Evolutionary conservation across 495 filamentous ascomycete species (phyloP), one percentile per base, ranked within the genome.

Genomic region (Podospora didyma): DNA sequence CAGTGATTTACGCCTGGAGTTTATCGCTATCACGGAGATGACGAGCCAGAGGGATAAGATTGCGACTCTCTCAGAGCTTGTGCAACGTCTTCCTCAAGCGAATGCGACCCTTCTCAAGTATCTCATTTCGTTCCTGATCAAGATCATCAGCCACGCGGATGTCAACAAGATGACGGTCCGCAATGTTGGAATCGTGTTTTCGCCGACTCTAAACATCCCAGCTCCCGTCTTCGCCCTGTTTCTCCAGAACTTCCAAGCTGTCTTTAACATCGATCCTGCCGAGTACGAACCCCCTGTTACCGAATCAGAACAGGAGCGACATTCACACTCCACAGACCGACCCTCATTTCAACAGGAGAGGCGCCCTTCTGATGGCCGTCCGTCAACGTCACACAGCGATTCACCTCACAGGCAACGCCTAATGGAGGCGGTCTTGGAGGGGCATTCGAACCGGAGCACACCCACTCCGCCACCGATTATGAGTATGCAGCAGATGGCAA

Each of bases 141-240:
- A 85, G 61, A 90, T 97, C 61, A 88, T 96, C 59, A 89, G 91
- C 66, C 89, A 97, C 60, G 81, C 90, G 2, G 87, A 92, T 59
- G 78, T 88, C 62, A 98, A 98, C 75, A 97, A 97, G 76, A 98
- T 98, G 94, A 96, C 87, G 5, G 89, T 97, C 51, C 84, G 94
- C 39, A 98, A 98, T 70, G 91, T 98, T 49, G 91, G 94, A 61
- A 98, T 98, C 59, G 92, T 97, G 53, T 98, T 97, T 72, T 94
- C 95, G n/a, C 94, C 94, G 2, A 97, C 95, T 0, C 81, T 97
- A 31, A 97, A 97, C 71, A 97, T 98, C 41, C 92, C 95, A 0
- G 90, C 91, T 1, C 92, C 95, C 16, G 88, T 98, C 7, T 96
- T 98, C 63, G 91, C 91, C 2, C 79, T 92, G 73, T 94, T 98